Conservation (phyloP, 176 grass and related monocot species). For the Lolium multiflorum region DNA sequence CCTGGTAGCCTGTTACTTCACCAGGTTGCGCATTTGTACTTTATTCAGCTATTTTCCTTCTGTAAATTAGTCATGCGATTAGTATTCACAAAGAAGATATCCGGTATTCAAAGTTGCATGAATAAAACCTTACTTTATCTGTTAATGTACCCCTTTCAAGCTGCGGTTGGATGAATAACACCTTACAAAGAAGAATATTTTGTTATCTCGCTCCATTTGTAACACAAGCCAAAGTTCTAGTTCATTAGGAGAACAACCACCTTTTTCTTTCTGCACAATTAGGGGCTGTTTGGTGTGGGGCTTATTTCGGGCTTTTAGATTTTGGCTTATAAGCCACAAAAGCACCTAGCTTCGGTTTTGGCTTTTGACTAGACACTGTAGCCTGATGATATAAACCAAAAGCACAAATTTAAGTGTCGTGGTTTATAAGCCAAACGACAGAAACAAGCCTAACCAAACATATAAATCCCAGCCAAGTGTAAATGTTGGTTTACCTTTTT, state of each 20-base stretch:
- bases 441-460: no score
- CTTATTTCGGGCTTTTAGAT: no score
- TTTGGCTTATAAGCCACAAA: no score
- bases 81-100: background rate
- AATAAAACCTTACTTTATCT: background rate
- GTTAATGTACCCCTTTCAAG: background rate
- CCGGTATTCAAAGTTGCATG: no score
- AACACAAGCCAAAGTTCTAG: background rate
- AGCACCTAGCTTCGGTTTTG: no score
- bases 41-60: conserved; percentile 12
- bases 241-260: background rate
- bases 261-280: conserved; percentile 16
- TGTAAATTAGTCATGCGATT: background rate
- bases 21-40: background rate
- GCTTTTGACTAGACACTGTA: no score
- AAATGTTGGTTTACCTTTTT: conserved; percentile 5
- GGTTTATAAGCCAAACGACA: no score
- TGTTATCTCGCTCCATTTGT: background rate
- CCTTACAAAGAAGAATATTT: background rate
- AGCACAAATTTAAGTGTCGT: no score
- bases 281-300: no score
- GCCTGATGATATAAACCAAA: no score
- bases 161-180: background rate
- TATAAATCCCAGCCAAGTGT: background rate
- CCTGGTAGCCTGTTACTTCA: background rate